phyloP scores from a whole-genome alignment of 306 rosid species.

The Trichosanthes cucumerina region DNA sequence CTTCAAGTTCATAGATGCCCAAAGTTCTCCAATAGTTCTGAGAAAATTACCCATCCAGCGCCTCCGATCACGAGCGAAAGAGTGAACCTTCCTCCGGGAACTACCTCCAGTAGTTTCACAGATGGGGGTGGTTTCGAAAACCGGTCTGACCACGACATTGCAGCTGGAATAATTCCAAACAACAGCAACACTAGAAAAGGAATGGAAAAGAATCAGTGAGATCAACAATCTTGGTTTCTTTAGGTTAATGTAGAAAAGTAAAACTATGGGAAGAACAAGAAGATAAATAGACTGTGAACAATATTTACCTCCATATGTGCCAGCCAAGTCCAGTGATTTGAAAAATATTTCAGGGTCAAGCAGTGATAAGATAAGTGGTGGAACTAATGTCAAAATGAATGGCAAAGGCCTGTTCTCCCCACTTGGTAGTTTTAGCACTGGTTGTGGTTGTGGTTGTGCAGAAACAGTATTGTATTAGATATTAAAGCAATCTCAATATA shows the following conservation, averaged over 20 bases:
- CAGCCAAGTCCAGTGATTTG: slow-evolving; percentile 66
- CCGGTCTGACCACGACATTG: slow-evolving; percentile 75
- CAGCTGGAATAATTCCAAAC: slow-evolving; percentile 69
- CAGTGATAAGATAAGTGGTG: slow-evolving; percentile 51
- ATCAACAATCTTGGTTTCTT: background rate
- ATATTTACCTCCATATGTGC: slow-evolving; percentile 63
- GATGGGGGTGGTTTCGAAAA: slow-evolving; percentile 33
- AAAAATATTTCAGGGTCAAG: slow-evolving; percentile 64
- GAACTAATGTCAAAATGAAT: slow-evolving; percentile 40
- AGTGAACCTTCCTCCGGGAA: slow-evolving; percentile 76
- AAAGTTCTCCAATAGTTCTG: slow-evolving; percentile 45
- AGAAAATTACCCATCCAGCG: slow-evolving; percentile 50
- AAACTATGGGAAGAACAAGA: background rate
- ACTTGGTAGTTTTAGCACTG: slow-evolving; percentile 56
- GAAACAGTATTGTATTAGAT: background rate
- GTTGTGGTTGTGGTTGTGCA: background rate
- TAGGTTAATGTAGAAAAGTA: background rate
- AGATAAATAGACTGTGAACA: background rate
- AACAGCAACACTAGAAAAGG: slow-evolving; percentile 44
- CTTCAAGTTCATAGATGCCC: slow-evolving; percentile 19
- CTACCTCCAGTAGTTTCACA: slow-evolving; percentile 41
- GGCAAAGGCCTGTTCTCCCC: slow-evolving; percentile 50
- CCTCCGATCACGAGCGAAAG: slow-evolving; percentile 53
- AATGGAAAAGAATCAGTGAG: background rate
- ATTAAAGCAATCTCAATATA: background rate